Base-by-base conservation (phyloP, 2,329 filamentous ascomycete species). In the Aspergillus ibericus region DNA sequence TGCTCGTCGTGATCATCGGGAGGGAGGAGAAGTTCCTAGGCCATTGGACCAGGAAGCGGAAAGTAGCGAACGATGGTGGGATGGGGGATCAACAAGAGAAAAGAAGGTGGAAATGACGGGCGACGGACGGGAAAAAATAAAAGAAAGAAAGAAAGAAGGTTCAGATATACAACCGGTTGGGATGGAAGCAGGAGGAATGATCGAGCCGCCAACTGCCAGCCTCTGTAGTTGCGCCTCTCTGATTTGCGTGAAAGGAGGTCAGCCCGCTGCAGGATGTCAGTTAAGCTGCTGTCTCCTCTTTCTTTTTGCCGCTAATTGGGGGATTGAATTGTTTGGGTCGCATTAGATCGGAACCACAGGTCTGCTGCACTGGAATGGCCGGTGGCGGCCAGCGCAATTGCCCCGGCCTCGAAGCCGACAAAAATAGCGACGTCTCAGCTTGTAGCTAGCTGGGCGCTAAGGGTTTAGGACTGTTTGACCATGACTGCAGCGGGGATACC, bases 261-360 rank as follows among this genome's bases (percentile, higher is more conserved):
- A 53, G 50, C 50, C 50, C 36, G 36, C 51, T 44, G 51, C 36
- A 40, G 12, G 36, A 53, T 40, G 51, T 53, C 51, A 53, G 51
- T 53, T 16, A 48, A 48, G 44, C 15, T 47, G 13, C 4, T 16
- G 22, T 48, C 44, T 32, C 15, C n/a, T 47, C n/a, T 32, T 48
- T 29, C 15, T 29, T 29, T 42, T 47, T 47, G 32, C 35, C 49
- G 25, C 32, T n/a, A 12, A 49, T 51, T 51, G n/a, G n/a, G n/a
- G n/a, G n/a, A n/a, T 51, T 51, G 22, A 22, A 27, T 36, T 36
- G 16, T 44, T 18, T 42, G 22, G 51, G 51, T 38, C 25, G 36
- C 38, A 53, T 53, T 27, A 29, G 36, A 44, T 53, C 51, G 51
- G 51, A 25, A 42, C 51, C 51, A 53, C 51, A 16, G 34, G 51